Conservation (phyloP, 257 asterid genomes). For the Gentiana macrophylla region DNA sequence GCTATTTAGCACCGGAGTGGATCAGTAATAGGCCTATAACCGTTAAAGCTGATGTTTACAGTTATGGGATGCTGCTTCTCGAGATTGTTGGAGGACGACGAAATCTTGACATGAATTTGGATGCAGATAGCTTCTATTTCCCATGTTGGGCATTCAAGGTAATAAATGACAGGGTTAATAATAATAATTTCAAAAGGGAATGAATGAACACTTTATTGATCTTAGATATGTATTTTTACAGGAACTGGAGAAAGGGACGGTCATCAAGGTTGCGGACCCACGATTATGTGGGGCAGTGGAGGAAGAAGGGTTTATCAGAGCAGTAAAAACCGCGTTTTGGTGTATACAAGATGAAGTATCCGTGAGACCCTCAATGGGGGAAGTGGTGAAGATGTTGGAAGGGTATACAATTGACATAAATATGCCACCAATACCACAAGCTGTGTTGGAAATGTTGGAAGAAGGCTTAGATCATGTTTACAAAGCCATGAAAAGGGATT, state of each 20-base stretch:
- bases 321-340: slow-evolving; percentile 68
- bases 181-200: background rate
- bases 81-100: slow-evolving; percentile 88
- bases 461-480: slow-evolving; percentile 85
- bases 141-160: slow-evolving; percentile 99
- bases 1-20: slow-evolving; percentile 89
- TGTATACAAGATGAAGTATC: slow-evolving; percentile 79
- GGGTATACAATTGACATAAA: slow-evolving; percentile 46
- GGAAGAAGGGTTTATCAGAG: slow-evolving; percentile 52
- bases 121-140: slow-evolving; percentile 68
- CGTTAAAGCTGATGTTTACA: slow-evolving; percentile 85
- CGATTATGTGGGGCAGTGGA: slow-evolving; percentile 51
- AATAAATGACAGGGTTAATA: background rate
- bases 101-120: slow-evolving; percentile 71
- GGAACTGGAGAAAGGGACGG: slow-evolving; percentile 55
- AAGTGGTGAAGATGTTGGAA: slow-evolving; percentile 80
- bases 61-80: slow-evolving; percentile 82
- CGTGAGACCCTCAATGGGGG: slow-evolving; percentile 84
- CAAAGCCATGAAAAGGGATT: slow-evolving; percentile 79
- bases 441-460: slow-evolving; percentile 68
- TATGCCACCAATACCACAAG: slow-evolving; percentile 75
- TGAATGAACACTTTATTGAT: background rate
- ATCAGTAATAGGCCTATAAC: slow-evolving; percentile 80
- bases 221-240: slow-evolving; percentile 9
- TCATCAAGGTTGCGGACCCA: slow-evolving; percentile 48